Evolutionary conservation across 2,329 filamentous ascomycete genomes (phyloP), one percentile per base, ranked within the genome.

Genomic region (Clarireedia paspali): DNA sequence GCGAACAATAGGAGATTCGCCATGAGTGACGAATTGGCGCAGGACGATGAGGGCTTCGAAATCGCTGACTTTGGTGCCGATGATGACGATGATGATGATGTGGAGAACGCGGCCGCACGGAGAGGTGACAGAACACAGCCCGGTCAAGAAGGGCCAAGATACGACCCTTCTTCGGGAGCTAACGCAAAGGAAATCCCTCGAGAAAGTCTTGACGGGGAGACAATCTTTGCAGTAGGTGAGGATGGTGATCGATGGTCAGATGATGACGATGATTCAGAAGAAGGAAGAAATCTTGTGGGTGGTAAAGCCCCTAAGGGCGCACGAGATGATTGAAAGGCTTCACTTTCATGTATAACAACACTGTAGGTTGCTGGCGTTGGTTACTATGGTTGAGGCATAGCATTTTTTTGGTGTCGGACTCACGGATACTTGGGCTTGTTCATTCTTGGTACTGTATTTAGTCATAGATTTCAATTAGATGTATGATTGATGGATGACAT

Each of bases 1-100:
- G 91, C 88, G 52, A 97, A 99, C 74, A 99, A 99, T 74, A 83
- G 91, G 65, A 84, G 94, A 56, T 99, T 99, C 67, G 94, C 94
- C 60, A 99, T 99, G 94, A 95, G 89, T 74, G 94, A 99, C 68
- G 94, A 99, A 82, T 87, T 99, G 68, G 92, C 94, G 2, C 94
- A 97, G 80, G 94, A 99, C 66, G 94, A 99, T 65, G 92, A 97
- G 68, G 94, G 94, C 47, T 99, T 99, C 70, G 94, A 97, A 69
- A 95, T 99, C 69, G 88, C 88, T 49, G 94, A 94, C 56, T 87
- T 99, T 60, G 90, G 89, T 51, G 88, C 81, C 3, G 84, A 84
- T 23, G 71, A 72, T 63, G 83, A 80, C 0, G 73, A 87, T 20
- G 85, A 88, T 63, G 81, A 86, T 56, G 81, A 84, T 63, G 42